Percentiles rank a stretch among this genome's conserved stretches.
Conservation (phyloP, 1,284 basidiomycete species). For the Rhodotorula sp. region DNA sequence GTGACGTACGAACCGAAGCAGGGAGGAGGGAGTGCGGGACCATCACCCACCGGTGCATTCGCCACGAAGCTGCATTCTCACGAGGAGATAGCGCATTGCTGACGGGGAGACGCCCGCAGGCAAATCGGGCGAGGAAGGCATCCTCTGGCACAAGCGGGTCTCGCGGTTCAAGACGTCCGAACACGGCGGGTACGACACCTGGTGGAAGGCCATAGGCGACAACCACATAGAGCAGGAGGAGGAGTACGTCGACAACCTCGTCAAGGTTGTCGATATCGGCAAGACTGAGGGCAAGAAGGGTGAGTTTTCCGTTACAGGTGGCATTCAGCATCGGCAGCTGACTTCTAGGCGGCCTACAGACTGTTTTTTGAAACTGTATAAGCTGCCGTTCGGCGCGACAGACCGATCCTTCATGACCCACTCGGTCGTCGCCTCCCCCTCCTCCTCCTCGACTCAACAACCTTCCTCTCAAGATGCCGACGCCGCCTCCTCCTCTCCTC, state of each 20-base stretch:
- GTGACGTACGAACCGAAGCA: slow-evolving; percentile 10
- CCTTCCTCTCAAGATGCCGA: neutral
- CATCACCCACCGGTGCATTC: slow-evolving; percentile 16
- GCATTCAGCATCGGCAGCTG: neutral
- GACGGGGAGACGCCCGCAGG: neutral
- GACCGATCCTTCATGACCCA: slow-evolving; percentile 29
- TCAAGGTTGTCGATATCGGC: slow-evolving; percentile 21
- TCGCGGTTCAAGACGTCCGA: slow-evolving; percentile 17
- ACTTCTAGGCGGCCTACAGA: neutral
- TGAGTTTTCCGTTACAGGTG: neutral
- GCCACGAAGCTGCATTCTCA: neutral
- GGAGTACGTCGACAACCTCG: slow-evolving; percentile 31
- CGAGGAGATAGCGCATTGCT: no score
- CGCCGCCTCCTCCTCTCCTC: neutral
- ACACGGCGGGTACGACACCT: slow-evolving; percentile 28
- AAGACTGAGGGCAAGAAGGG: slow-evolving; percentile 24
- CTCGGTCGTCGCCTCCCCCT: slow-evolving; percentile 9
- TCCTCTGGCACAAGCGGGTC: slow-evolving; percentile 33
- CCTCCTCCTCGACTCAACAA: neutral
- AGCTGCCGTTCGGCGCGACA: slow-evolving; percentile 34
- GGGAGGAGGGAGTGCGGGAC: neutral
- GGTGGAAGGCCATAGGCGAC: slow-evolving; percentile 24
- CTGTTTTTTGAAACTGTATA: slow-evolving; percentile 35
- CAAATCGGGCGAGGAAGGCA: slow-evolving; percentile 28
- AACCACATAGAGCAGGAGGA: slow-evolving; percentile 35